Evolutionary conservation across 495 filamentous ascomycete genomes (phyloP).

Genomic region (Cercophora scortea): DNA sequence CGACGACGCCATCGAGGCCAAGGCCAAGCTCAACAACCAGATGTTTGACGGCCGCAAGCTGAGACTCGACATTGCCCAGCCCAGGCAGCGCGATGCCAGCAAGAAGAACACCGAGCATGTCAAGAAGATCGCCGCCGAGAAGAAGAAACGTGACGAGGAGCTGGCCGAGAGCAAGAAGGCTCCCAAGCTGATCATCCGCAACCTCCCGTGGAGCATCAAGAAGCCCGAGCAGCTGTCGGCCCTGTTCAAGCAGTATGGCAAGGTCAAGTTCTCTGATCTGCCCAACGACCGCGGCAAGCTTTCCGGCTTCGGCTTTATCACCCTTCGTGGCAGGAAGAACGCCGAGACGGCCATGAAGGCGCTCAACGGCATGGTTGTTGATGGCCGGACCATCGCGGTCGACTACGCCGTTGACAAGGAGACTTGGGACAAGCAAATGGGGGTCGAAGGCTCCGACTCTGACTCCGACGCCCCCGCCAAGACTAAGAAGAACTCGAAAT

Average conservation of each 20-base stretch:
- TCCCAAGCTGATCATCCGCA: conserved; percentile 86
- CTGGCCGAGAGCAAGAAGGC: conserved; percentile 48
- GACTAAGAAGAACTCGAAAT: conserved; percentile 56
- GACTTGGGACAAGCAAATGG: conserved; percentile 62
- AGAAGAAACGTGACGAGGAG: conserved; percentile 50
- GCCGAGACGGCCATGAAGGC: conserved; percentile 79
- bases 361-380: conserved; percentile 83
- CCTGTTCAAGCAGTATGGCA: conserved; percentile 80
- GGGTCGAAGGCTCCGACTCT: conserved; percentile 20
- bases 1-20: conserved; percentile 76
- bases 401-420: conserved; percentile 95
- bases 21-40: conserved; percentile 67
- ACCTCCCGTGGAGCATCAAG: conserved; percentile 95
- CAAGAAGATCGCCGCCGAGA: conserved; percentile 32
- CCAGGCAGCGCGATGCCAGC: conserved; percentile 61
- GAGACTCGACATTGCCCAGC: conserved; percentile 78
- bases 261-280: conserved; percentile 73
- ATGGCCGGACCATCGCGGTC: conserved; percentile 79
- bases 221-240: conserved; percentile 65
- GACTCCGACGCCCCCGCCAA: conserved; percentile 23
- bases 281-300: conserved; percentile 68
- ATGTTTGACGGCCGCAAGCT: conserved; percentile 72
- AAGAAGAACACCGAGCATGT: conserved; percentile 30
- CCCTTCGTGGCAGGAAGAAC: conserved; percentile 80
- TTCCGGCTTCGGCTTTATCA: conserved; percentile 87